Base-by-base conservation (phyloP, 1,139 yeast genomes). In the Hemisphaericaspora xylofermentans region DNA sequence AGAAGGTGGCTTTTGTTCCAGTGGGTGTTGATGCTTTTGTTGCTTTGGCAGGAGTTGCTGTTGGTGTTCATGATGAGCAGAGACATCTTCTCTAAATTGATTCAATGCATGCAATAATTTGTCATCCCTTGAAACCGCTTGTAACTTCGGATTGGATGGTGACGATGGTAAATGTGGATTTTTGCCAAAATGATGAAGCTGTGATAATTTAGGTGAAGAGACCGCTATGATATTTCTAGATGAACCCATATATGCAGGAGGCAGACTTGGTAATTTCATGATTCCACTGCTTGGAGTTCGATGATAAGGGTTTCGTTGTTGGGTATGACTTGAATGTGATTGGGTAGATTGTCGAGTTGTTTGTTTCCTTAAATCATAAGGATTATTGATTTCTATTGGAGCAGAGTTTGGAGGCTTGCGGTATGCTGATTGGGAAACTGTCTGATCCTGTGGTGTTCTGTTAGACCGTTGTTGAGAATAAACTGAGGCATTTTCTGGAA, bases 51-150 rank as follows among this genome's bases (percentile, higher is more conserved):
- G 48, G 40, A n/a, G n/a, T n/a, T 9, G 34, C 30, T 15, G 46
- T 37, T 13, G 43, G 41, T 16, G 50, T 33, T 14, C 51, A 43
- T 2, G 60, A 54, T 16, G 48, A 49, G 33, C 48, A 22, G 62
- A 28, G 8, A 65, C 51, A 37, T 69, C 75, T 27, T 56, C 48
- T 37, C 54, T 64, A 42, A 68, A 60, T 6, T 54, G 64, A 31
- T 58, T 58, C 36, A 69, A 60, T 4, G 68, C 67, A 3, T 56
- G 44, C 1, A 68, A 59, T 31, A 68, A 52, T 39, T 64, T 51
- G 30, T 48, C 52, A 33, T 43, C 46, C 21, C 48, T 39, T n/a
- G 36, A 15, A 25, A 14, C 13, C 18, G 19, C 29, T 35, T 36
- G 38, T 18, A 26, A 33, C 9, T 33, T 21, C 22, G 14, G 39